Conservation (phyloP, 2,329 filamentous ascomycete genomes). For the Aspergillus puulaauensis region DNA sequence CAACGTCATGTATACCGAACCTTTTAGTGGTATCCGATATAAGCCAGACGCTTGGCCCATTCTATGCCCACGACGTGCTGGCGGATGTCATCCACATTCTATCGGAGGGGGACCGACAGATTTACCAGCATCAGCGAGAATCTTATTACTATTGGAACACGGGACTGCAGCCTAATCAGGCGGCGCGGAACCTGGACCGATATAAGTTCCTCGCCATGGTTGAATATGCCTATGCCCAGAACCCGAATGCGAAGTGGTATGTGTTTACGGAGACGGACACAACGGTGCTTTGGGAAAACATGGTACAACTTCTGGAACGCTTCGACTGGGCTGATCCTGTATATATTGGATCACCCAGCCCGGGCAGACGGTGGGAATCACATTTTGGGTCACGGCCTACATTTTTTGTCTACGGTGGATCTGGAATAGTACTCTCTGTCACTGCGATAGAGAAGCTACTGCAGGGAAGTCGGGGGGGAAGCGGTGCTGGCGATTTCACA, state of each 20-base stretch:
- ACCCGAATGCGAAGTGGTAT: constrained; percentile 54
- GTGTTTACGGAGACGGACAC: constrained; percentile 60
- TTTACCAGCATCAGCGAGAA: constrained; percentile 33
- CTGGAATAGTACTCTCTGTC: constrained; percentile 49
- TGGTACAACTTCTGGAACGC: constrained; percentile 51
- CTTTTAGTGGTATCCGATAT: constrained; percentile 55
- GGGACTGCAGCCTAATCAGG: constrained; percentile 38
- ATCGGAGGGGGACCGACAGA: constrained; percentile 41
- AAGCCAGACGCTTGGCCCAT: constrained; percentile 46
- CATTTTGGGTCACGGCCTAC: constrained; percentile 12
- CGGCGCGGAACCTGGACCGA: constrained; percentile 56
- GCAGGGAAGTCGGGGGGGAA: not conserved
- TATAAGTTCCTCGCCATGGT: constrained; percentile 60
- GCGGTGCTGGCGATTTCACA: constrained; percentile 8
- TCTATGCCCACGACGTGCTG: constrained; percentile 48
- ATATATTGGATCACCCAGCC: constrained; percentile 53
- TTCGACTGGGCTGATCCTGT: constrained; percentile 46
- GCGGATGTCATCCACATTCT: constrained; percentile 34
- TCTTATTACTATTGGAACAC: constrained; percentile 6
- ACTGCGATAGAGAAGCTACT: constrained; percentile 47
- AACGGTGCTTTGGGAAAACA: constrained; percentile 46
- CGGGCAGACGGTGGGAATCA: constrained; percentile 29
- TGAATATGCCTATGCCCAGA: constrained; percentile 49
- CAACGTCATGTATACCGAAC: constrained; percentile 52
- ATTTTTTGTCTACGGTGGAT: constrained; percentile 53